Evolutionary conservation across 768 basidiomycete genomes (phyloP).

Genomic region (Solioccasus polychromus): DNA sequence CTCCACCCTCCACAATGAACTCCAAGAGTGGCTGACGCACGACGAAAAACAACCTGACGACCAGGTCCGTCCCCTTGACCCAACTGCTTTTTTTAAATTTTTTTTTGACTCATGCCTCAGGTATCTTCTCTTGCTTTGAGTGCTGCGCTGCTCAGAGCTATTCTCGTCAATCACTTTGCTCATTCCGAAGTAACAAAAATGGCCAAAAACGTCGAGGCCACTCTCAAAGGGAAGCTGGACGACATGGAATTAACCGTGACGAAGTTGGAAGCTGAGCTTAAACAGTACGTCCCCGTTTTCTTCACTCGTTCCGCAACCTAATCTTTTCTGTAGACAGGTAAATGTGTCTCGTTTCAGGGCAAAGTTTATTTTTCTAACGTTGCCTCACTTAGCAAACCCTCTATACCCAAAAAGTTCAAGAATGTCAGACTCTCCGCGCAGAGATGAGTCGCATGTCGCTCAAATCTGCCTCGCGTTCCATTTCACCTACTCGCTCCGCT

Average conservation of each 20-base stretch:
- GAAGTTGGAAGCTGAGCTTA: slow-evolving; percentile 68
- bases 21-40: slow-evolving; percentile 69
- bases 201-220: slow-evolving; percentile 60
- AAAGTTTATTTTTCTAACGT: slow-evolving; percentile 10
- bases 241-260: slow-evolving; percentile 55
- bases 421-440: slow-evolving; percentile 62
- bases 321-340: slow-evolving; percentile 52
- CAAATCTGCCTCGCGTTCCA: slow-evolving; percentile 26
- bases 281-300: slow-evolving; percentile 51
- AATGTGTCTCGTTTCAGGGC: slow-evolving; percentile 27
- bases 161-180: slow-evolving; percentile 77
- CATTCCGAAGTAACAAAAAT: slow-evolving; percentile 74
- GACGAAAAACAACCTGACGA: slow-evolving; percentile 56
- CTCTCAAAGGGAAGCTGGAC: slow-evolving; percentile 63
- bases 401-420: slow-evolving; percentile 67
- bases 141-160: slow-evolving; percentile 76
- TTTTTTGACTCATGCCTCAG: slow-evolving; percentile 32
- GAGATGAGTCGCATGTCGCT: slow-evolving; percentile 57
- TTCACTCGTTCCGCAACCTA: slow-evolving; percentile 10
- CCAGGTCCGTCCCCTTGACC: slow-evolving; percentile 49
- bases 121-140: slow-evolving; percentile 69
- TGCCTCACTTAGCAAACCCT: slow-evolving; percentile 47
- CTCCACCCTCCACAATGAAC: slow-evolving; percentile 70
- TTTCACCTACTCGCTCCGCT: slow-evolving; percentile 24
- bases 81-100: background rate